Base-by-base conservation (phyloP, 176 grass and related monocot species). In the Carex cristatella region DNA sequence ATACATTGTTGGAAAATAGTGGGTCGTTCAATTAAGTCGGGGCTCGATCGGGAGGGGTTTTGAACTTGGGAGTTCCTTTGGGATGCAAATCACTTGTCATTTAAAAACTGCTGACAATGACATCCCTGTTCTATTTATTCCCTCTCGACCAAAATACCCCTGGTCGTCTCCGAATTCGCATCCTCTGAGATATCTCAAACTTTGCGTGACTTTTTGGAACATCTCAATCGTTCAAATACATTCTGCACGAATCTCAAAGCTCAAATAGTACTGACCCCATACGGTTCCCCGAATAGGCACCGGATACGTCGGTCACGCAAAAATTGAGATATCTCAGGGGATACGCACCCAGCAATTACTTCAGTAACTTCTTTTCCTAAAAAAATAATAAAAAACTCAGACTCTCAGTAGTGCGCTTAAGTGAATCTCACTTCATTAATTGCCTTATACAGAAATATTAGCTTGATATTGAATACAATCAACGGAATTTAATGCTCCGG, bases 111-210 rank as follows among this genome's bases (percentile, higher is more conserved):
- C 28, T 63, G 79, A 58, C 77, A 35, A 13, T 63, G 79, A 58
- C 77, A 35, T 5, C 35, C 11, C 53, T n/a, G 11, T 12, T 38
- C 55, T 65, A 37, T 18, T 33, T 65, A 37, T 18, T 33, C 51
- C 68, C 53, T 60, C 13, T 82, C 57, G 68, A 85, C 83, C 32
- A 85, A 85, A 61, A 74, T 61, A 58, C 67, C 66, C 83, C 53
- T 74, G 19, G 10, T 51, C 18, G 23, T 49, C 18, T 4, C 32
- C 6, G 9, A 59, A 23, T 23, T 23, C 23, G 23, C 23, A 23
- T 23, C 23, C 23, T 23, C 23, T 23, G 23, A 23, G 23, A 23
- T 23, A 23, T 23, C 23, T 23, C 23, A 23, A 23, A 23, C 23
- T 23, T 23, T 23, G 23, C 23, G 23, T 23, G 23, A 23, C 23